These are phyloP conservation scores for Abelmoschus esculentus DNA, from an alignment of 345 rosid genomes.

Conservation along the genomic window DNA sequence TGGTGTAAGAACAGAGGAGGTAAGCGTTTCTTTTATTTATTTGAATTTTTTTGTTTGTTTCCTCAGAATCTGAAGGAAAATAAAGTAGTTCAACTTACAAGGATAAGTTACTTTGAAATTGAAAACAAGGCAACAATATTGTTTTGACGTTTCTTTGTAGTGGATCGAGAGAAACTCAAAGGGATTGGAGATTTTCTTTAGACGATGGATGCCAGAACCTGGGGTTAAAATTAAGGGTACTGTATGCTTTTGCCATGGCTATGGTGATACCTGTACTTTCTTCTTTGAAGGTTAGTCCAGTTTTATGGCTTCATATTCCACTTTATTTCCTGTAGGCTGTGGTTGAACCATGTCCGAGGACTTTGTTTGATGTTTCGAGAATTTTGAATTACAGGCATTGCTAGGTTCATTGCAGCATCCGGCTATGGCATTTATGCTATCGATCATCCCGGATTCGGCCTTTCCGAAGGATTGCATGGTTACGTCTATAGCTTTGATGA, in stretches of 20 bases:
- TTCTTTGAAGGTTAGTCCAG: slow-evolving; percentile 71
- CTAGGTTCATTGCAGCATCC: slow-evolving; percentile 58
- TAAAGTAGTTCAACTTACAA: too few species aligned
- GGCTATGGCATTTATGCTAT: slow-evolving; percentile 80
- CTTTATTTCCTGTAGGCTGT: not conserved
- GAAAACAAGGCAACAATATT: not conserved
- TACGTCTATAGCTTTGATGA: slow-evolving; percentile 67
- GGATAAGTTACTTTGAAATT: too few species aligned
- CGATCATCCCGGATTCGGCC: slow-evolving; percentile 95
- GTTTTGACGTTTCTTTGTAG: slow-evolving; percentile 26
- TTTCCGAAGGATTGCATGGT: slow-evolving; percentile 90
- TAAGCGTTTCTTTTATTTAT: slow-evolving; percentile 18
- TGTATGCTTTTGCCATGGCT: slow-evolving; percentile 79
- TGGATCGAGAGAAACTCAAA: slow-evolving; percentile 71
- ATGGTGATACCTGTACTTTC: slow-evolving; percentile 98
- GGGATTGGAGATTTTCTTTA: slow-evolving; percentile 71
- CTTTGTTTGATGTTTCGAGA: slow-evolving; percentile 2
- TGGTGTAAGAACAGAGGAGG: slow-evolving; percentile 79
- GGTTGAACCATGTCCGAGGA: not conserved
- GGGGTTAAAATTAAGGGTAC: slow-evolving; percentile 59
- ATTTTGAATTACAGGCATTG: slow-evolving; percentile 53
- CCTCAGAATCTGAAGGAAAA: too few species aligned
- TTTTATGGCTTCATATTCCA: not conserved
- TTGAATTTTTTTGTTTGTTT: not conserved
- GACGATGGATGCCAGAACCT: slow-evolving; percentile 70